These are phyloP conservation scores for Nakazawaea wickerhamii DNA, from an alignment of 805 yeast genomes.

Conservation along the genomic window DNA sequence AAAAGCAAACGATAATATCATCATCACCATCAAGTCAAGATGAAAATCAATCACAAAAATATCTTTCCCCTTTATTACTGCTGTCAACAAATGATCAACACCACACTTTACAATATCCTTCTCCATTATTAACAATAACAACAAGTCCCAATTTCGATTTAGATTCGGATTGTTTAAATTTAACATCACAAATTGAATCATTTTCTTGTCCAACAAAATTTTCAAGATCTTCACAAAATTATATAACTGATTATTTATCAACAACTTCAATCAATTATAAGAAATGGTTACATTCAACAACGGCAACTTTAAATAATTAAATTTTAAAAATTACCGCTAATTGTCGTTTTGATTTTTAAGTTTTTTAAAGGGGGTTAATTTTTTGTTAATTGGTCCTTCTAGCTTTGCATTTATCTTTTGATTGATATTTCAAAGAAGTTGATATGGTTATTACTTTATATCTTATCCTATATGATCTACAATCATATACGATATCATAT, in stretches of 20 bases:
- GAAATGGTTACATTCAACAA: slow-evolving; percentile 15
- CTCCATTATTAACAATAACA: slow-evolving; percentile 10
- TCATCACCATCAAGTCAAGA: slow-evolving; percentile 2
- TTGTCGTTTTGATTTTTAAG: no score
- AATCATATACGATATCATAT: no score
- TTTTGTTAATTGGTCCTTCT: no score
- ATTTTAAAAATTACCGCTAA: no score
- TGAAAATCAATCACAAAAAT: slow-evolving; percentile 1
- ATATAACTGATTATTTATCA: slow-evolving; percentile 12
- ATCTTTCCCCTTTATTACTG: slow-evolving; percentile 6
- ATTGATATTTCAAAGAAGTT: no score
- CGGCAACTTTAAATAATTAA: slow-evolving; percentile 1
- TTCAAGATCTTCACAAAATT: neutral
- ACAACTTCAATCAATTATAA: slow-evolving; percentile 15
- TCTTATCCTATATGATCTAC: no score
- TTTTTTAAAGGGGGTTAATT: no score
- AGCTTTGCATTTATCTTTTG: no score
- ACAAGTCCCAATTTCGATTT: slow-evolving; percentile 8
- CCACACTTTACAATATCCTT: slow-evolving; percentile 12
- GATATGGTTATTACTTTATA: no score
- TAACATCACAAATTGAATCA: neutral
- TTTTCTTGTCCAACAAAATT: neutral
- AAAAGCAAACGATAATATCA: slow-evolving; percentile 5
- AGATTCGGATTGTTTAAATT: slow-evolving; percentile 11
- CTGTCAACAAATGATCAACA: neutral